Base-by-base conservation (phyloP, 2,329 filamentous ascomycete genomes). In the Aspergillus texensis region DNA sequence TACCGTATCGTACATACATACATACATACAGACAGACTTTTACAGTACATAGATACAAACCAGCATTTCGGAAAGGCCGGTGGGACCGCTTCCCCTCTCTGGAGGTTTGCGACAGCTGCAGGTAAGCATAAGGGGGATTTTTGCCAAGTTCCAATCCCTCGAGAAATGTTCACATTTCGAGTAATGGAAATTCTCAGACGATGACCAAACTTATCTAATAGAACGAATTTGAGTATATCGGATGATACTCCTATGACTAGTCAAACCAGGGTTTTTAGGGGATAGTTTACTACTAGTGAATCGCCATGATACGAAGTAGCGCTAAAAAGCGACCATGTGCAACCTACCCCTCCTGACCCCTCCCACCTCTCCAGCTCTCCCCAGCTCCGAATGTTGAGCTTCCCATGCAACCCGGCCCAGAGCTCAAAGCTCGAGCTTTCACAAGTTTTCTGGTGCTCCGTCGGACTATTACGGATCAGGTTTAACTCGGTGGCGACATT, bases 391-490 rank as follows among this genome's bases (percentile, higher is more conserved):
- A 24, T 61, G 14, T 53, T 62, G 67, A 67, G 67, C 63, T 66
- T 64, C 61, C 61, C 32, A 67, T 67, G 65, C 62, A 62, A 61
- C 57, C 61, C 45, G 54, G 57, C 60, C 60, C 57, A 48, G 64
- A 69, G 67, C 67, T 69, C 60, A 55, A 59, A 68, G 64, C 63
- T 68, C 45, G 55, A 64, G 62, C 62, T 64, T 58, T 58, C n/a
- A 26, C 52, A 19, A 39, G n/a, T 36, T 61, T 57, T 58, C 50
- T 59, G 58, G 58, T 60, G 39, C 54, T 36, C 36, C 21, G 50
- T 53, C 28, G 19, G 34, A 32, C 57, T 61, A 61, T 43, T n/a
- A 41, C 64, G 12, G 24, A 64, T 54, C 28, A 2, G 59, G 59
- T 58, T 60, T 54, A 54, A 58, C 28, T 59, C 52, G 56, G 62